These are phyloP conservation scores for Plantago ovata DNA, from an alignment of 257 asterid genomes.

Conservation along the genomic window DNA sequence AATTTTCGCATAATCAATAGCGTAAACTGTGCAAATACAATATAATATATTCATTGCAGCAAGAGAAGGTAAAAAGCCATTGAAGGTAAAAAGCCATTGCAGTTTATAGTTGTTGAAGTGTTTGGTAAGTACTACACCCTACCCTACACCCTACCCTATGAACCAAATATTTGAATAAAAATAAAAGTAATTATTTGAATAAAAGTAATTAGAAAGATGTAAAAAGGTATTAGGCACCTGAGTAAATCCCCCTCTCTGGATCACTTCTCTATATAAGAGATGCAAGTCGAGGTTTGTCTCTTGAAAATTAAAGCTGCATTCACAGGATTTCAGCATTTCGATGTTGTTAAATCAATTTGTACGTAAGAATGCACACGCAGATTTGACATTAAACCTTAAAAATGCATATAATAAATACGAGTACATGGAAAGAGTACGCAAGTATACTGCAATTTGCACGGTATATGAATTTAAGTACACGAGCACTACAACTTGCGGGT, in stretches of 20 bases:
- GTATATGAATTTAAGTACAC: too few relatives aligned
- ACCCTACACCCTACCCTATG: background rate
- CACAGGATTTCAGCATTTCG: constrained; percentile 5
- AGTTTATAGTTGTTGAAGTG: too few relatives aligned
- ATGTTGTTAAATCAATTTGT: background rate
- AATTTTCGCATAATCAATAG: background rate
- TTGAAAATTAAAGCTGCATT: constrained; percentile 57
- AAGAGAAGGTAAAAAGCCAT: too few relatives aligned
- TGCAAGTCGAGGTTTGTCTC: constrained; percentile 55
- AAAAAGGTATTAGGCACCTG: constrained; percentile 33
- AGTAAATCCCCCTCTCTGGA: constrained; percentile 54
- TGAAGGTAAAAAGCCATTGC: too few relatives aligned
- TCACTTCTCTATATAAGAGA: constrained; percentile 55
- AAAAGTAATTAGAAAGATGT: too few relatives aligned
- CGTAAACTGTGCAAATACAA: background rate
- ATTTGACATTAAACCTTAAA: background rate
- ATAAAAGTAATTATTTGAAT: background rate
- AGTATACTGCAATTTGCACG: too few relatives aligned
- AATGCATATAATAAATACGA: too few relatives aligned
- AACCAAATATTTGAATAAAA: background rate
- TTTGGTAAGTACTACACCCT: too few relatives aligned
- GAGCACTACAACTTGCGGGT: too few relatives aligned
- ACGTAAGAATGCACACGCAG: background rate
- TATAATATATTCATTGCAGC: background rate
- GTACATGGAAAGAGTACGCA: too few relatives aligned